Conservation (phyloP, 306 rosid genomes). For the Malus sieversii region DNA sequence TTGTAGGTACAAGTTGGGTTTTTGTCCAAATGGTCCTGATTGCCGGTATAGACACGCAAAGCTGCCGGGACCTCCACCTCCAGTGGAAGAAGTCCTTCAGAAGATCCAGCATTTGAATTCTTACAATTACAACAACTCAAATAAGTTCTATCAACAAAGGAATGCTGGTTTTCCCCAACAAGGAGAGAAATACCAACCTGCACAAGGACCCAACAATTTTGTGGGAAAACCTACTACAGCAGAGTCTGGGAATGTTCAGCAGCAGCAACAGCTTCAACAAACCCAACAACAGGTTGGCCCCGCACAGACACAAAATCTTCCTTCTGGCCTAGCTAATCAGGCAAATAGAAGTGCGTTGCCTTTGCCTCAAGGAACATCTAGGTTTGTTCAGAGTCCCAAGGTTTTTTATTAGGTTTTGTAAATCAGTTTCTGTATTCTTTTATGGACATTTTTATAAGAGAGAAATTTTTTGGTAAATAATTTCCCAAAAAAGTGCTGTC, state of each 20-base stretch:
- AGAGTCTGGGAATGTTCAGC: constrained; percentile 79
- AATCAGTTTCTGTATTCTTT: constrained; percentile 32
- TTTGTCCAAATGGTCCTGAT: constrained; percentile 98
- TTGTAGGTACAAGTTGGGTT: constrained; percentile 95
- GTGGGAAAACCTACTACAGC: constrained; percentile 48
- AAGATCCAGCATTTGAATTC: constrained; percentile 89
- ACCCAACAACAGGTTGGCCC: constrained; percentile 63
- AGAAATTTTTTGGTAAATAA: constrained; percentile 25
- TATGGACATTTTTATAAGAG: constrained; percentile 19
- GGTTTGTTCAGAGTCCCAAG: constrained; percentile 91
- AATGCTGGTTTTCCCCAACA: constrained; percentile 57
- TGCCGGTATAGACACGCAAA: constrained; percentile 97
- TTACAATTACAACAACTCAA: constrained; percentile 54
- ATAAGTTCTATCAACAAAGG: constrained; percentile 70
- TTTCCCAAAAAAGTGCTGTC: constrained; percentile 8
- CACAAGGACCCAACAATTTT: constrained; percentile 55
- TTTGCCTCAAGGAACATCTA: constrained; percentile 96
- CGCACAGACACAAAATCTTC: constrained; percentile 45
- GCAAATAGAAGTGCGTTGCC: constrained; percentile 54
- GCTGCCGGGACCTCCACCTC: constrained; percentile 90
- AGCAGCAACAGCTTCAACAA: constrained; percentile 71
- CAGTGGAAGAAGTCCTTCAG: constrained; percentile 95
- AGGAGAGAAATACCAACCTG: constrained; percentile 63
- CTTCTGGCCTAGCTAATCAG: constrained; percentile 76
- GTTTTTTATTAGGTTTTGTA: constrained; percentile 46